Conservation (phyloP, 73 alveolate genomes). For the Symbiodinium natans region DNA sequence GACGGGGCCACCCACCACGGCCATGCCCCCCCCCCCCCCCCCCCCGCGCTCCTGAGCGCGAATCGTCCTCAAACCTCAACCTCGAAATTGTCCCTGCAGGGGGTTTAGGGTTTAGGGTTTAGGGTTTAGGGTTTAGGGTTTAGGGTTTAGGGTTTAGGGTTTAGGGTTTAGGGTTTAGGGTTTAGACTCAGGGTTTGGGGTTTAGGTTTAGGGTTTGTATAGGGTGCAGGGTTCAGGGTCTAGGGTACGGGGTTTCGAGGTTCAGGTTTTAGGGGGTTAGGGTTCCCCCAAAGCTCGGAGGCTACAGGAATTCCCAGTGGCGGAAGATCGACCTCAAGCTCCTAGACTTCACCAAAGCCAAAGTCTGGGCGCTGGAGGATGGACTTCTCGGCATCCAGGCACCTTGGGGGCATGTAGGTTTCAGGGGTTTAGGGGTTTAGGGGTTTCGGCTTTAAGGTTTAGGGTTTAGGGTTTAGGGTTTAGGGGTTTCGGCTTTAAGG, state of each 20-base stretch:
- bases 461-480: no score
- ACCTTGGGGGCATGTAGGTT: not conserved
- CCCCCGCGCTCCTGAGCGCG: no score
- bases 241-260: no score
- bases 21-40: no score
- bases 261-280: no score
- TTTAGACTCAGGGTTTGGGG: no score
- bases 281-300: not conserved
- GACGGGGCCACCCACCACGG: no score
- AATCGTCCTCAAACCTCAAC: no score
- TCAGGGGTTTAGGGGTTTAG: not conserved
- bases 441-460: no score
- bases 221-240: not conserved
- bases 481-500: no score
- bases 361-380: conserved; percentile 50
- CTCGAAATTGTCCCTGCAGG: not conserved
- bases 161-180: not conserved
- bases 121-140: not conserved
- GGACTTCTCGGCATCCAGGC: conserved; percentile 70
- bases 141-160: not conserved
- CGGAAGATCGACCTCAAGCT: conserved; percentile 60
- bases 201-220: no score
- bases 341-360: conserved; percentile 35
- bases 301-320: conserved; percentile 65
- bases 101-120: not conserved